These are phyloP conservation scores for Pythium insidiosum DNA, from an alignment of 352 stramenopile species.

Conservation along the genomic window DNA sequence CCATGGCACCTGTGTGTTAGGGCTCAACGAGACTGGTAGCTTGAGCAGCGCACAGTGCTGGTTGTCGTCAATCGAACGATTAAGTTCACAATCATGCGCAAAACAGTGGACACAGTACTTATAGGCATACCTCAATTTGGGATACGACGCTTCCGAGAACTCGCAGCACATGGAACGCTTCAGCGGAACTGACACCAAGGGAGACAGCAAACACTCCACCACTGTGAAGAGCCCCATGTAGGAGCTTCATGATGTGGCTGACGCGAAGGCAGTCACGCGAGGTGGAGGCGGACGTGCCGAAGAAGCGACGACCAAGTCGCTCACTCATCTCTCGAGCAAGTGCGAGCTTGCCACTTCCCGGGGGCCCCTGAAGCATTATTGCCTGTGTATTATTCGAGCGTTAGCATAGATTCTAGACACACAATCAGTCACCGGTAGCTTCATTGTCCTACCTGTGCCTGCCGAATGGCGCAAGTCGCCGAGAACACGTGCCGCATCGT, in stretches of 20 bases:
- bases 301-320: constrained; percentile 34
- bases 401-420: too few relatives aligned
- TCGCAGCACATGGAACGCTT: constrained; percentile 7
- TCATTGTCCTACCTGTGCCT: constrained; percentile 17
- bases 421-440: too few relatives aligned
- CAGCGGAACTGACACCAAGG: too few relatives aligned
- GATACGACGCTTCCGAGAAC: constrained; percentile 1
- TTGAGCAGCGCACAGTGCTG: constrained; percentile 10
- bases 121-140: constrained; percentile 13
- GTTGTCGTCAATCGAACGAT: too few relatives aligned
- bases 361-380: constrained; percentile 2
- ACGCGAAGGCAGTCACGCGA: constrained; percentile 15
- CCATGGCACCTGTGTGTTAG: too few relatives aligned
- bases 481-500: constrained; percentile 46
- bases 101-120: too few relatives aligned
- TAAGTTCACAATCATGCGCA: too few relatives aligned
- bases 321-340: constrained; percentile 31
- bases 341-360: constrained; percentile 22
- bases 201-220: constrained; percentile 15
- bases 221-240: constrained; percentile 24
- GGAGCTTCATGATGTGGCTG: constrained; percentile 18
- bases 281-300: too few relatives aligned
- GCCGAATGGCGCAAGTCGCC: constrained; percentile 33
- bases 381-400: too few relatives aligned
- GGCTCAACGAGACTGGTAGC: constrained; percentile 13